phyloP scores from a whole-genome alignment of 1,284 basidiomycete genomes.

The Tilletia walkeri region DNA sequence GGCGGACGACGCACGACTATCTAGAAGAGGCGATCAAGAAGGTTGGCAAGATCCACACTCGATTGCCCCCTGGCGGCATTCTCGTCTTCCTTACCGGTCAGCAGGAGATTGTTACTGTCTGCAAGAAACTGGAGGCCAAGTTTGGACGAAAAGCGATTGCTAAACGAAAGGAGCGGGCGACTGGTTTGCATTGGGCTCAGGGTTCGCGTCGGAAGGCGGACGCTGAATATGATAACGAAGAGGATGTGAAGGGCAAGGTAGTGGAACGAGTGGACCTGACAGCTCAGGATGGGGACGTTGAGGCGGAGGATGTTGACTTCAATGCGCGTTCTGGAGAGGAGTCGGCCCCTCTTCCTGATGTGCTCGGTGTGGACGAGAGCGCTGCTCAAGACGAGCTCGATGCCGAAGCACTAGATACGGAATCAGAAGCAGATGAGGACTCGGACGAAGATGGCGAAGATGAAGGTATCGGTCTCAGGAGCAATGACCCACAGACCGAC shows the following conservation, averaged over 20 bases:
- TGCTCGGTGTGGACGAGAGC: conserved; percentile 59
- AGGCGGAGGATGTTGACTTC: conserved; percentile 79
- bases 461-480: not conserved
- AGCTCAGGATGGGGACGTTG: conserved; percentile 60
- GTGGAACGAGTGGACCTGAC: conserved; percentile 26
- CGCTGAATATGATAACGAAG: not conserved
- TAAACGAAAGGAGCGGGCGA: conserved; percentile 55
- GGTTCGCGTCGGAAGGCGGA: not conserved
- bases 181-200: conserved; percentile 24
- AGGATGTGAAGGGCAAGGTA: conserved; percentile 45
- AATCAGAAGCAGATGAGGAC: conserved; percentile 37
- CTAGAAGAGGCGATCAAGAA: conserved; percentile 87
- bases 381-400: conserved; percentile 51
- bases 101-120: conserved; percentile 69
- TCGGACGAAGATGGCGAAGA: conserved; percentile 34
- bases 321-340: conserved; percentile 62
- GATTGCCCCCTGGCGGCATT: conserved; percentile 70
- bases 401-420: conserved; percentile 54
- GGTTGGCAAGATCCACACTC: conserved; percentile 73
- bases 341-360: conserved; percentile 29
- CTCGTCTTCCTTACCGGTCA: conserved; percentile 77
- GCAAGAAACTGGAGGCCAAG: conserved; percentile 71
- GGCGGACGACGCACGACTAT: conserved; percentile 82
- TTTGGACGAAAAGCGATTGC: conserved; percentile 71
- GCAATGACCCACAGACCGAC: conserved; percentile 29